These are phyloP conservation scores for Populus hybrid DNA, from an alignment of 441 rosid species.

Conservation along the genomic window DNA sequence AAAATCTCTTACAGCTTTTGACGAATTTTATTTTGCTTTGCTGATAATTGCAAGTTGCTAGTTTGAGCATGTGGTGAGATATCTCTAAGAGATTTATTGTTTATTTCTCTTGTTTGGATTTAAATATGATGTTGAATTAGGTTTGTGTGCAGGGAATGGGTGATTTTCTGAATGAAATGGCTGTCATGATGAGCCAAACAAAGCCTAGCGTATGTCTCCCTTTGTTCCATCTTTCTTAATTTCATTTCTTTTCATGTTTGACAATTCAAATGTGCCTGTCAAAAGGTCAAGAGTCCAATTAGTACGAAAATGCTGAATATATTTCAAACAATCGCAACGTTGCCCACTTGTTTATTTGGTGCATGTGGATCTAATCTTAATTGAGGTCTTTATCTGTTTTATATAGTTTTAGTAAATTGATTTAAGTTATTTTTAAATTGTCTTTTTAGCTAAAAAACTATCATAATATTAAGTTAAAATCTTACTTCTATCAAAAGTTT, in stretches of 20 bases:
- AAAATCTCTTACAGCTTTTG: too few species aligned
- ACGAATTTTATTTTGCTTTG: background rate
- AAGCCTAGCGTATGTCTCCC: slow-evolving; percentile 52
- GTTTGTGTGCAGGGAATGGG: slow-evolving; percentile 71
- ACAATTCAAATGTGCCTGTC: background rate
- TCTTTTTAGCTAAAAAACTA: too few species aligned
- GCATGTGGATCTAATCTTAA: too few species aligned
- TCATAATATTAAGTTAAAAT: too few species aligned
- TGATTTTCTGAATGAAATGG: slow-evolving; percentile 84
- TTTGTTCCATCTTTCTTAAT: background rate
- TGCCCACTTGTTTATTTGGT: too few species aligned
- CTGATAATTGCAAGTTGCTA: background rate
- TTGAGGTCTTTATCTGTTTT: too few species aligned
- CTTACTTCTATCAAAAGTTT: too few species aligned
- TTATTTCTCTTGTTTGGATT: background rate
- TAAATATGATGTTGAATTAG: background rate
- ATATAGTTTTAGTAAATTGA: too few species aligned
- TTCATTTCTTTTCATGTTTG: background rate
- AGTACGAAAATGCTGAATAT: too few species aligned
- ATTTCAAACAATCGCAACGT: too few species aligned
- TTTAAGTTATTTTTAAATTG: too few species aligned
- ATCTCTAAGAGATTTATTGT: background rate
- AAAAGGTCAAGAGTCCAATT: too few species aligned
- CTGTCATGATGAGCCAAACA: slow-evolving; percentile 70
- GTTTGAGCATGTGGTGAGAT: background rate